Evolutionary conservation across 2,329 filamentous ascomycete genomes (phyloP).

Genomic region (Arthrobotrys megalospora): DNA sequence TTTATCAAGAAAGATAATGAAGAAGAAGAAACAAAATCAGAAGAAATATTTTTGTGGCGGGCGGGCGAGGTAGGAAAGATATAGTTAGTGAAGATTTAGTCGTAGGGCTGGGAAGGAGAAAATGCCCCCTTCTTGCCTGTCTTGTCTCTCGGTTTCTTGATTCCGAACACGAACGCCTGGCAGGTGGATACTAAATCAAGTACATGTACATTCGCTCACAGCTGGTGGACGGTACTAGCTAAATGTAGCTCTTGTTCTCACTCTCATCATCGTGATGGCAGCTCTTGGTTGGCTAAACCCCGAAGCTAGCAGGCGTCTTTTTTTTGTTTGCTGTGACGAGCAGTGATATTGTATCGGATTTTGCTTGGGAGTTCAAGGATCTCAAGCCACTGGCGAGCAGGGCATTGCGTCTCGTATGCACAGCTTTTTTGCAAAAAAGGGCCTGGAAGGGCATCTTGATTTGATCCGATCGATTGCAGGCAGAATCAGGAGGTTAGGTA

Average conservation of each 20-base stretch:
- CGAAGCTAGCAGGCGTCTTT: conserved; percentile 19
- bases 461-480: conserved; percentile 7
- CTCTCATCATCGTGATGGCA: conserved; percentile 29
- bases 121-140: neutral
- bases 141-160: conserved; percentile 28
- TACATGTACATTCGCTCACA: neutral
- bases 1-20: neutral
- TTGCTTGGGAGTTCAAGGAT: conserved; percentile 3
- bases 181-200: neutral
- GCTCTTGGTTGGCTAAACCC: conserved; percentile 43
- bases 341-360: neutral
- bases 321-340: neutral
- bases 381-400: conserved; percentile 25
- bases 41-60: neutral
- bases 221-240: conserved; percentile 13
- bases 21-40: conserved; percentile 12
- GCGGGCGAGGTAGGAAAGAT: too few species aligned
- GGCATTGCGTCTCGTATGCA: conserved; percentile 26
- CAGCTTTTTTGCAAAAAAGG: neutral
- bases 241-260: conserved; percentile 14
- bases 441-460: neutral
- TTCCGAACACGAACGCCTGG: conserved; percentile 30
- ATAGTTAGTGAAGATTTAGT: conserved; percentile 5
- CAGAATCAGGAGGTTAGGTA: conserved; percentile 19
- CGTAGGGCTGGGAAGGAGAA: conserved; percentile 28